Conservation (phyloP, 768 basidiomycete species). For the Gymnopilus junonius region DNA sequence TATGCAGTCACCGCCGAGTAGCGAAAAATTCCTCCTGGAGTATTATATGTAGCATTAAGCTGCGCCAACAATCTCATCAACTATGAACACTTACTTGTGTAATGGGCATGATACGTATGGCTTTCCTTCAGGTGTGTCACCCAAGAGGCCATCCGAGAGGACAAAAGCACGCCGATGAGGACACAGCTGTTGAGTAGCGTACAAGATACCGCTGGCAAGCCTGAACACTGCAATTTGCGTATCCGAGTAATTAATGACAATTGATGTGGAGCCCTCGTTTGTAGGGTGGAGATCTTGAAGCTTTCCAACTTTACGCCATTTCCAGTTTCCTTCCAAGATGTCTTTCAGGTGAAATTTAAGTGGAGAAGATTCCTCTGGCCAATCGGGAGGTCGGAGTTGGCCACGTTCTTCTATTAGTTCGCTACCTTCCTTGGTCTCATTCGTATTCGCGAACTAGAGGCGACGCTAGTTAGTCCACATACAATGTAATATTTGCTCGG, state of each 20-base stretch:
- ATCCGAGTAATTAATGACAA: constrained; percentile 63
- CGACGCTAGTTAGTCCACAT: constrained; percentile 33
- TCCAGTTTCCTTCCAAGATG: constrained; percentile 56
- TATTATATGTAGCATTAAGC: not conserved
- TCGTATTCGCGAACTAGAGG: constrained; percentile 68
- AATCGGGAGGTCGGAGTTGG: constrained; percentile 67
- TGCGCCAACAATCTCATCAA: not conserved
- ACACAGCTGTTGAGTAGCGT: constrained; percentile 72
- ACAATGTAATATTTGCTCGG: not conserved
- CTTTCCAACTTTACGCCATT: constrained; percentile 55
- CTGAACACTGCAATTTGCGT: constrained; percentile 73
- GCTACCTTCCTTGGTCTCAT: constrained; percentile 44
- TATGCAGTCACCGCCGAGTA: constrained; percentile 59
- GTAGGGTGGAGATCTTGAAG: constrained; percentile 52
- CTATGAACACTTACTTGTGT: constrained; percentile 46
- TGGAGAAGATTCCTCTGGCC: constrained; percentile 60
- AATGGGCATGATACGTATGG: constrained; percentile 56
- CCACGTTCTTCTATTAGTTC: constrained; percentile 65
- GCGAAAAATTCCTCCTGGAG: constrained; percentile 56
- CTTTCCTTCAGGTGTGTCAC: constrained; percentile 60
- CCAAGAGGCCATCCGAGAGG: constrained; percentile 70
- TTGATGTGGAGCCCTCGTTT: constrained; percentile 49
- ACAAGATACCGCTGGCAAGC: constrained; percentile 60
- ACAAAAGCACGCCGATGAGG: constrained; percentile 64
- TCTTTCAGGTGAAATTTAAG: constrained; percentile 45